Conservation (phyloP, 805 yeast genomes). For the Nakazawaea holstii region DNA sequence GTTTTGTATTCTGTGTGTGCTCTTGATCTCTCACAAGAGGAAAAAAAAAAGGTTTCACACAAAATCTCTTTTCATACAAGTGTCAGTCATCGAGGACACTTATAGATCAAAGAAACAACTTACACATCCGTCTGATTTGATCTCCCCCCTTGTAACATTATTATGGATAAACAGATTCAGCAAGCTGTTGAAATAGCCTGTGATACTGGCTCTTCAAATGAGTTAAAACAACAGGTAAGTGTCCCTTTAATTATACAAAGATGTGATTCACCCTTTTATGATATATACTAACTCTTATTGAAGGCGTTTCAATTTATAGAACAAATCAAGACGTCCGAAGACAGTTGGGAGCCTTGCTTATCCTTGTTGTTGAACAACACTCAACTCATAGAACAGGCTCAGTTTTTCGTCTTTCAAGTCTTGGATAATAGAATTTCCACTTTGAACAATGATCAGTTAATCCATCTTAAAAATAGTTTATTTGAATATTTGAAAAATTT, state of each 20-base stretch:
- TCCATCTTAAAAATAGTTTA: constrained; percentile 39
- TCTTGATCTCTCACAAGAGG: too few relatives aligned
- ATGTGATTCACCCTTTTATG: not conserved
- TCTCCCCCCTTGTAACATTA: not conserved
- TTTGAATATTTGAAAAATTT: constrained; percentile 36
- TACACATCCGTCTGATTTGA: too few relatives aligned
- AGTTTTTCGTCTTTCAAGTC: constrained; percentile 67
- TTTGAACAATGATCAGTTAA: constrained; percentile 40
- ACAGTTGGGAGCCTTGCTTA: constrained; percentile 53
- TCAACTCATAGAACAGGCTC: constrained; percentile 44
- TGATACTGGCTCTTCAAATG: constrained; percentile 58
- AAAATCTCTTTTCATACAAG: too few relatives aligned
- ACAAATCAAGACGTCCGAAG: constrained; percentile 45
- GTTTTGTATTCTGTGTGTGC: too few relatives aligned
- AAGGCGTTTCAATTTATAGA: constrained; percentile 48
- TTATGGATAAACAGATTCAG: constrained; percentile 56
- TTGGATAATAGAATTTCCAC: constrained; percentile 49
- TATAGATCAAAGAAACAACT: too few relatives aligned
- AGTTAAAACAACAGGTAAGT: constrained; percentile 49
- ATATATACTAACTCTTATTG: constrained; percentile 12
- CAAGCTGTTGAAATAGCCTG: constrained; percentile 86
- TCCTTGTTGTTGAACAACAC: constrained; percentile 33
- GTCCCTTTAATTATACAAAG: too few relatives aligned
- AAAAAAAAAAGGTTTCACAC: too few relatives aligned
- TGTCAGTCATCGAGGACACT: too few relatives aligned